phyloP scores from a whole-genome alignment of 2,329 filamentous ascomycete species.

The Knoxdaviesia proteae region DNA sequence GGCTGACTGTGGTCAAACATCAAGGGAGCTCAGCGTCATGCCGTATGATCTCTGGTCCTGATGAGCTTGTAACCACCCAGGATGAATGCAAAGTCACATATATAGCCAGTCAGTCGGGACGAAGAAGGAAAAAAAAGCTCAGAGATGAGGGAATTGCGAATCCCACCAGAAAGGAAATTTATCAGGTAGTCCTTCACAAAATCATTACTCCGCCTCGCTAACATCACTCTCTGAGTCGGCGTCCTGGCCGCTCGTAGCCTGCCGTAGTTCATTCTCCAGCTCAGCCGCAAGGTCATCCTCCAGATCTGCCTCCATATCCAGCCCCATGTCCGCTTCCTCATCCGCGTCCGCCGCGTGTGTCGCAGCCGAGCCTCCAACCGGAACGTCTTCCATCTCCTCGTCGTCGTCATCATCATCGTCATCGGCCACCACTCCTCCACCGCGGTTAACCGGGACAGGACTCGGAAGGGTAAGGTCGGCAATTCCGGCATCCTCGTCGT shows the following conservation, averaged over 20 bases:
- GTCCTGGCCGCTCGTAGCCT: conserved; percentile 18
- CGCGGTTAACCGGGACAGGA: too few relatives aligned
- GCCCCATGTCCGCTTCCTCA: conserved; percentile 6
- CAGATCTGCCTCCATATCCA: conserved; percentile 16
- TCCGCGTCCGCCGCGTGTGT: conserved; percentile 6
- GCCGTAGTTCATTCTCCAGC: conserved; percentile 31
- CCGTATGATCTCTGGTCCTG: too few relatives aligned
- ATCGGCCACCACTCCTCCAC: conserved; percentile 4
- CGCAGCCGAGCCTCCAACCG: conserved; percentile 4
- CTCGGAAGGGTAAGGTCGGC: conserved; percentile 10
- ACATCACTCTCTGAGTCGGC: conserved; percentile 40
- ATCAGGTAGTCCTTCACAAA: background rate
- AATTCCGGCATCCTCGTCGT: conserved; percentile 10
- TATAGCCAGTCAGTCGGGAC: background rate
- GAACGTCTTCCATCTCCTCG: conserved; percentile 7
- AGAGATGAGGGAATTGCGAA: background rate
- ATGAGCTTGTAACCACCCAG: too few relatives aligned
- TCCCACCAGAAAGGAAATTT: background rate
- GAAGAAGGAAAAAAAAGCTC: background rate
- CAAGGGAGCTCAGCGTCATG: too few relatives aligned
- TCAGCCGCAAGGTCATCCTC: conserved; percentile 35
- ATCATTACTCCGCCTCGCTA: conserved; percentile 38
- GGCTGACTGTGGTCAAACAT: too few relatives aligned
- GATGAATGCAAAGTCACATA: too few relatives aligned
- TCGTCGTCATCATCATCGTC: conserved; percentile 12